Percentiles rank a stretch among this genome's conserved stretches.
Evolutionary conservation across 2,329 filamentous ascomycete species (phyloP).

Genomic region (Claviceps sp.): DNA sequence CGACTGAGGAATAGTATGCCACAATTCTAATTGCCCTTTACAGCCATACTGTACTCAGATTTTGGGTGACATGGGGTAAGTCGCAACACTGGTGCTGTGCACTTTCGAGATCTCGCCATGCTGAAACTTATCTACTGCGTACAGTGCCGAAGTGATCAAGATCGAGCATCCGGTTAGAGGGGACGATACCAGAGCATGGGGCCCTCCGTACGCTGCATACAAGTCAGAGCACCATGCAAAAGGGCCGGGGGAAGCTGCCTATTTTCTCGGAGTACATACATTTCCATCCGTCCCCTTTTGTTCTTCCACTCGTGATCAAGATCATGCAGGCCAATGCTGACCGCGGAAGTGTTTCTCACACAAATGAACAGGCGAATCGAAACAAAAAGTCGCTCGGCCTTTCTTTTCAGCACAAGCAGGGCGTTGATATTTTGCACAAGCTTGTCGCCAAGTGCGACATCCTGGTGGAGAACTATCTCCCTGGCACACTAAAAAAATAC

Average conservation of each 20-base stretch:
- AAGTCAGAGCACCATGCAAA: conserved; percentile 40
- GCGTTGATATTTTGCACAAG: conserved; percentile 76
- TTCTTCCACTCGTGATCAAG: neutral
- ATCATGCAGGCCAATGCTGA: neutral
- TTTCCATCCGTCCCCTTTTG: neutral
- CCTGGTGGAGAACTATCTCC: conserved; percentile 92
- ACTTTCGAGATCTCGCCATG: neutral
- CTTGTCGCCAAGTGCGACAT: conserved; percentile 79
- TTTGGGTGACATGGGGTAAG: conserved; percentile 85
- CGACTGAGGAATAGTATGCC: no score
- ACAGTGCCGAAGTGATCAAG: conserved; percentile 89
- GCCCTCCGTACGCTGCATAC: conserved; percentile 82
- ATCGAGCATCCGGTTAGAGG: conserved; percentile 84
- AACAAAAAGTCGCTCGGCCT: conserved; percentile 93
- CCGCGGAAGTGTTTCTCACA: neutral
- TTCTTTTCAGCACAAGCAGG: conserved; percentile 75
- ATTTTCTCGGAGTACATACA: conserved; percentile 68
- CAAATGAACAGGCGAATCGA: conserved; percentile 58
- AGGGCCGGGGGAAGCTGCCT: conserved; percentile 83
- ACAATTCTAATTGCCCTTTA: neutral
- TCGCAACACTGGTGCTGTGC: neutral
- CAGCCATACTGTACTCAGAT: conserved; percentile 98
- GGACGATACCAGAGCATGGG: conserved; percentile 94
- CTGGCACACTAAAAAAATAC: conserved; percentile 81
- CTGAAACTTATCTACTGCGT: neutral